Conservation (phyloP, 768 basidiomycete genomes). For the Suillus sp. region DNA sequence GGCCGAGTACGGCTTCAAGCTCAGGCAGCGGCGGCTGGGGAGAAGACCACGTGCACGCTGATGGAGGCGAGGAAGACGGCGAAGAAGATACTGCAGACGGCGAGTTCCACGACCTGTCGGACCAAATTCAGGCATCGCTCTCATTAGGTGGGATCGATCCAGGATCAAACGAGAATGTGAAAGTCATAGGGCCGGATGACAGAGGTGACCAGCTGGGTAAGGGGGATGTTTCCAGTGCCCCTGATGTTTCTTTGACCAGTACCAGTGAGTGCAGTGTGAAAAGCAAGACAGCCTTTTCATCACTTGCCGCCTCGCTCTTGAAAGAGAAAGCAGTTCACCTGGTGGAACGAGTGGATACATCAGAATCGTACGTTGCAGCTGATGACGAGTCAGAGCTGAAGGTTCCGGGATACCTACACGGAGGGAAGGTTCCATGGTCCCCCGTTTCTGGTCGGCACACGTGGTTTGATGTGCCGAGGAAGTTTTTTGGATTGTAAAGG, state of each 20-base stretch:
- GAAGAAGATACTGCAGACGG: conserved; percentile 33
- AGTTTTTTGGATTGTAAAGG: conserved; percentile 26
- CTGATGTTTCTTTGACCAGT: conserved; percentile 25
- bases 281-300: conserved; percentile 10
- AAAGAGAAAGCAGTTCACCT: neutral
- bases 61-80: conserved; percentile 35
- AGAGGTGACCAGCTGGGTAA: conserved; percentile 27
- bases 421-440: conserved; percentile 18
- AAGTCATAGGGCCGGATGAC: conserved; percentile 35
- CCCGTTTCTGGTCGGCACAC: conserved; percentile 9
- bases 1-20: conserved; percentile 23
- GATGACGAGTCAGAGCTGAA: conserved; percentile 36
- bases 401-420: conserved; percentile 59
- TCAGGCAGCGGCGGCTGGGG: conserved; percentile 40
- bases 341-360: conserved; percentile 11
- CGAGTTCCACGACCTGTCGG: conserved; percentile 23
- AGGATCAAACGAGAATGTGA: conserved; percentile 45
- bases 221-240: conserved; percentile 22
- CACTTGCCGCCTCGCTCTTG: neutral
- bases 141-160: conserved; percentile 36
- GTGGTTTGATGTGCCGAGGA: conserved; percentile 27
- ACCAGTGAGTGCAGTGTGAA: conserved; percentile 20
- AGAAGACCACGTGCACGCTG: conserved; percentile 33
- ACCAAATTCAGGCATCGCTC: conserved; percentile 26
- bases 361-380: conserved; percentile 13